phyloP scores from a whole-genome alignment of 208 protist species.

The Spongospora subterranea region DNA sequence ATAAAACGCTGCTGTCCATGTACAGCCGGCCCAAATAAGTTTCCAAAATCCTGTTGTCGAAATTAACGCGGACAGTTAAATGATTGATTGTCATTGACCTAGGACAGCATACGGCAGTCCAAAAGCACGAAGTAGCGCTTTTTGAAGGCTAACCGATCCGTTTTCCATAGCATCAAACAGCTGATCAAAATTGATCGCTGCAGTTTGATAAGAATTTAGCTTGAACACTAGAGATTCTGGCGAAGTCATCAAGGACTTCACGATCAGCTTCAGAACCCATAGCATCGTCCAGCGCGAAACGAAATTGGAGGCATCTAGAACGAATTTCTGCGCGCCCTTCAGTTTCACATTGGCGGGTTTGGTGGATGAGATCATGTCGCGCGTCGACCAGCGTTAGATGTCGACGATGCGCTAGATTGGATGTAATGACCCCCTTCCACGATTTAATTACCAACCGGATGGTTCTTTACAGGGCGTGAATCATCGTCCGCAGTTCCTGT shows the following conservation, averaged over 20 bases:
- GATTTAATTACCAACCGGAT: too few species aligned
- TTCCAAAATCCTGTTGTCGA: constrained; percentile 19
- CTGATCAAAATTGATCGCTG: not conserved
- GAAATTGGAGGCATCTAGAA: not conserved
- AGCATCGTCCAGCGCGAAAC: not conserved
- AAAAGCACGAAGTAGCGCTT: not conserved
- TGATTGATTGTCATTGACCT: too few species aligned
- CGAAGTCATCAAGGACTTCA: not conserved
- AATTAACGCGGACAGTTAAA: too few species aligned
- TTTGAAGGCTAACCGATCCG: not conserved
- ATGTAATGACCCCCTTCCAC: too few species aligned
- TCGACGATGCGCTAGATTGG: too few species aligned
- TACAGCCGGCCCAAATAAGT: not conserved
- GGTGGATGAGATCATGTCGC: too few species aligned
- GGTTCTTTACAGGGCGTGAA: too few species aligned
- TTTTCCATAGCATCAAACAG: not conserved
- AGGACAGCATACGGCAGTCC: not conserved
- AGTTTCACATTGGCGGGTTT: not conserved
- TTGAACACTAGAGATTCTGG: not conserved
- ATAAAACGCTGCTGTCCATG: not conserved
- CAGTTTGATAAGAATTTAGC: not conserved
- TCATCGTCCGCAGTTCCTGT: too few species aligned
- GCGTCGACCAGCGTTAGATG: too few species aligned
- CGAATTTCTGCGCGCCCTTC: not conserved
- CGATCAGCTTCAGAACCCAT: not conserved